A percentile compares a stretch with the other conserved stretches of the same genome.
Evolutionary conservation across 345 rosid genomes (phyloP).

Genomic region (Erysimum cheiranthoides): DNA sequence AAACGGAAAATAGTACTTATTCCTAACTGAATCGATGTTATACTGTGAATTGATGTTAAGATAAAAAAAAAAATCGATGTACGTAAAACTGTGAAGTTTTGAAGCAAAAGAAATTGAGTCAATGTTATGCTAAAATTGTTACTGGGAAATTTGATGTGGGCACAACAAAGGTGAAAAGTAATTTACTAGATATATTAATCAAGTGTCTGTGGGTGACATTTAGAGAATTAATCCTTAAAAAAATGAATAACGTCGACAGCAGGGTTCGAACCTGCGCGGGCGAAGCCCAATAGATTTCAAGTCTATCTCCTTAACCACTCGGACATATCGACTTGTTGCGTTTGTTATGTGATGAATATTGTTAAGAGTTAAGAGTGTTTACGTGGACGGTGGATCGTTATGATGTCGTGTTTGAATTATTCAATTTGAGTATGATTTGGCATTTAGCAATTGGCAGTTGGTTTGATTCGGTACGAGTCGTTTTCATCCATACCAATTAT

Average conservation of each 20-base stretch:
- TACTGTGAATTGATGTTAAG: not conserved
- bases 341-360: no score
- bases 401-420: not conserved
- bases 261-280: slow-evolving; percentile 92
- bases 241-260: slow-evolving; percentile 62
- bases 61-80: not conserved
- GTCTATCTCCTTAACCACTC: slow-evolving; percentile 99
- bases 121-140: not conserved
- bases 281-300: slow-evolving; percentile 89
- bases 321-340: slow-evolving; percentile 79
- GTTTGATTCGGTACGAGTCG: slow-evolving; percentile 27
- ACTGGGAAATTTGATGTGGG: no score
- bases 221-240: no score
- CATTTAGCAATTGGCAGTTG: not conserved
- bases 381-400: not conserved
- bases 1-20: not conserved
- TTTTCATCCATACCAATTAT: slow-evolving; percentile 15
- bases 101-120: not conserved
- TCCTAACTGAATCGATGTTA: not conserved
- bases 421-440: not conserved
- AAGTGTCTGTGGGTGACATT: no score
- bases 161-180: no score
- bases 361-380: not conserved
- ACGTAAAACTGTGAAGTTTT: not conserved
- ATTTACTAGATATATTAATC: no score